phyloP scores from a whole-genome alignment of 805 yeast species.

The Wickerhamiella galacta region DNA sequence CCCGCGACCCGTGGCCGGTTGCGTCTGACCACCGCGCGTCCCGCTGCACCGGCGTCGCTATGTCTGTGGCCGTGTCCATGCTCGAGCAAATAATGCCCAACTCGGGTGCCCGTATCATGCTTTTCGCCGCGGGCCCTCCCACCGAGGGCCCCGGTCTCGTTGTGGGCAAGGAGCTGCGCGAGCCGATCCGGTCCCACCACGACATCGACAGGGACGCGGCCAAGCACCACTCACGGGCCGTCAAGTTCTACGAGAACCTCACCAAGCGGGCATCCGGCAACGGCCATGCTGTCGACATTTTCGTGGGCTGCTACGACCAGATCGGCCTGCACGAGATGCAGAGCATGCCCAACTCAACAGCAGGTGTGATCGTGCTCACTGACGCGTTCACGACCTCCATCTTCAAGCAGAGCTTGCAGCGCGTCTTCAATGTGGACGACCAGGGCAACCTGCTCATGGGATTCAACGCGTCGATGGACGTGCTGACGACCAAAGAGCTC shows the following conservation, averaged over 20 bases:
- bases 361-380: slow-evolving; percentile 74
- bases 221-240: slow-evolving; percentile 73
- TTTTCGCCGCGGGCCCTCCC: slow-evolving; percentile 90
- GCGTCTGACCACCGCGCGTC: slow-evolving; percentile 62
- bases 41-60: slow-evolving; percentile 86
- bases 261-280: slow-evolving; percentile 54
- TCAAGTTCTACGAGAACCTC: slow-evolving; percentile 58
- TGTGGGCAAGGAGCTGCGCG: slow-evolving; percentile 80
- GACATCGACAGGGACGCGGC: slow-evolving; percentile 88
- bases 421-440: slow-evolving; percentile 73
- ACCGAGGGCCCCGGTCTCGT: slow-evolving; percentile 90
- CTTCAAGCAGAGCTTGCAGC: slow-evolving; percentile 79
- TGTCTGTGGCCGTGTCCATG: slow-evolving; percentile 66
- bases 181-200: slow-evolving; percentile 93
- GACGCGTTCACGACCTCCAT: slow-evolving; percentile 92
- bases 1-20: slow-evolving; percentile 78
- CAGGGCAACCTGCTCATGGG: slow-evolving; percentile 81
- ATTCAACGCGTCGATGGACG: slow-evolving; percentile 75
- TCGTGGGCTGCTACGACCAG: slow-evolving; percentile 93
- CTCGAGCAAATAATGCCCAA: slow-evolving; percentile 72
- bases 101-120: slow-evolving; percentile 73
- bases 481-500: slow-evolving; percentile 71
- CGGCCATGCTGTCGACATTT: slow-evolving; percentile 74
- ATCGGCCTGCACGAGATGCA: slow-evolving; percentile 92
- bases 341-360: slow-evolving; percentile 65